Conservation (phyloP, 2,329 filamentous ascomycete species). For the Colletotrichum graminicola region DNA sequence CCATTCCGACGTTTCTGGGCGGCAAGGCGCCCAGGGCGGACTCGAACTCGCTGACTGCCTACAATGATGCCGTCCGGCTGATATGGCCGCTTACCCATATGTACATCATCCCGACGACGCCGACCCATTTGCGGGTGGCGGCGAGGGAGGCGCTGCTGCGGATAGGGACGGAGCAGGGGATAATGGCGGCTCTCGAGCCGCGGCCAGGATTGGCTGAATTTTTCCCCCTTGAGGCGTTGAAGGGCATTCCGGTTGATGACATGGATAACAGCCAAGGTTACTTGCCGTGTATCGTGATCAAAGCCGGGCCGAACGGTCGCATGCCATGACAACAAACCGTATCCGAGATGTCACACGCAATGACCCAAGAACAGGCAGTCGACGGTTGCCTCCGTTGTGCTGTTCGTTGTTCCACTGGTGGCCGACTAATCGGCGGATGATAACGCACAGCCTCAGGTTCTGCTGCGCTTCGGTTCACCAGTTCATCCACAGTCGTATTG, state of each 20-base stretch:
- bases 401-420: not conserved
- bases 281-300: not conserved
- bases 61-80: constrained; percentile 54
- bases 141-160: constrained; percentile 48
- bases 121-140: constrained; percentile 46
- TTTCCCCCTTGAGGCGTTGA: constrained; percentile 19
- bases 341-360: not conserved
- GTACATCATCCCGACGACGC: constrained; percentile 48
- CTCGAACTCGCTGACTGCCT: constrained; percentile 47
- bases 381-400: not conserved
- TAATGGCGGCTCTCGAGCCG: constrained; percentile 51
- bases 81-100: constrained; percentile 55
- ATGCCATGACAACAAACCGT: not conserved
- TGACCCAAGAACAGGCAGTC: not conserved
- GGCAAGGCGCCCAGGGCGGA: constrained; percentile 45
- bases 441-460: too few species aligned
- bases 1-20: constrained; percentile 46
- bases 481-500: not conserved
- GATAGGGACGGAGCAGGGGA: constrained; percentile 53
- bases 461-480: not conserved
- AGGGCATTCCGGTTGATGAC: constrained; percentile 23
- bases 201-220: constrained; percentile 1
- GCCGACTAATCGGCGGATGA: not conserved
- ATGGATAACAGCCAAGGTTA: not conserved
- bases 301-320: not conserved